A percentile compares a stretch with the other conserved stretches of the same genome.
Evolutionary conservation across 176 grass and related monocot genomes (phyloP).

Genomic region (Bothriochloa decipiens): DNA sequence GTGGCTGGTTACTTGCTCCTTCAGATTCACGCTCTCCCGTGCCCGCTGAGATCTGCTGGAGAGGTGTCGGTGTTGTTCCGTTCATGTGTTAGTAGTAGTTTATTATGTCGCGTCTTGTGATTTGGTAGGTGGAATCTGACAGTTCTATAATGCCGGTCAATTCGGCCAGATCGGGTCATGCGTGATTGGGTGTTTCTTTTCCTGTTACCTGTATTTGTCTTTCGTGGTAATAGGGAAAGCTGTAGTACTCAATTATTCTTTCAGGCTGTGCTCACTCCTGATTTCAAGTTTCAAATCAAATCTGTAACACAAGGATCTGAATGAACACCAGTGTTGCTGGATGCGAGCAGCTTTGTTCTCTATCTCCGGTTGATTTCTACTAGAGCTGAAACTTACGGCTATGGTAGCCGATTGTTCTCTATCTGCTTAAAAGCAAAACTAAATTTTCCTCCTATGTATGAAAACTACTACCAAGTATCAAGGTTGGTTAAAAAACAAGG

Average conservation of each 20-base stretch:
- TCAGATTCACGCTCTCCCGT: constrained; percentile 8
- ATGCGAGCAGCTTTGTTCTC: not conserved
- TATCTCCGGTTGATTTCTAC: not conserved
- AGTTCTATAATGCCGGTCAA: constrained; percentile 51
- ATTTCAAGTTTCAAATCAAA: constrained; percentile 6
- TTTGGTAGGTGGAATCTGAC: constrained; percentile 35
- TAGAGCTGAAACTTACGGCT: not conserved
- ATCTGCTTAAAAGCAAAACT: not conserved
- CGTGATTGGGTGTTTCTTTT: not conserved
- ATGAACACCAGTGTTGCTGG: not conserved
- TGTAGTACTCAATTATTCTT: constrained; percentile 1
- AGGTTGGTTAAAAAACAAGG: too few species aligned
- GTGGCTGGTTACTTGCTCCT: not conserved
- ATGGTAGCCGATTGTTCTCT: not conserved
- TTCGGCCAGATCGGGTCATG: constrained; percentile 39
- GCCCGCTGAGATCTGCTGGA: constrained; percentile 39
- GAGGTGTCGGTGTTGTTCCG: not conserved
- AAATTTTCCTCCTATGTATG: not conserved
- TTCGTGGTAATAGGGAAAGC: constrained; percentile 46
- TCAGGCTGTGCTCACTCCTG: not conserved
- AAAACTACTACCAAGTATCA: not conserved
- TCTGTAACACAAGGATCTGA: constrained; percentile 38
- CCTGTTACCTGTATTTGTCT: constrained; percentile 18
- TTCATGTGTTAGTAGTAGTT: constrained; percentile 7
- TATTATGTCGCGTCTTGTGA: constrained; percentile 30